Evolutionary conservation across 2,329 filamentous ascomycete species (phyloP), one percentile per base, ranked within the genome.

Genomic region (Thelonectria rubi): DNA sequence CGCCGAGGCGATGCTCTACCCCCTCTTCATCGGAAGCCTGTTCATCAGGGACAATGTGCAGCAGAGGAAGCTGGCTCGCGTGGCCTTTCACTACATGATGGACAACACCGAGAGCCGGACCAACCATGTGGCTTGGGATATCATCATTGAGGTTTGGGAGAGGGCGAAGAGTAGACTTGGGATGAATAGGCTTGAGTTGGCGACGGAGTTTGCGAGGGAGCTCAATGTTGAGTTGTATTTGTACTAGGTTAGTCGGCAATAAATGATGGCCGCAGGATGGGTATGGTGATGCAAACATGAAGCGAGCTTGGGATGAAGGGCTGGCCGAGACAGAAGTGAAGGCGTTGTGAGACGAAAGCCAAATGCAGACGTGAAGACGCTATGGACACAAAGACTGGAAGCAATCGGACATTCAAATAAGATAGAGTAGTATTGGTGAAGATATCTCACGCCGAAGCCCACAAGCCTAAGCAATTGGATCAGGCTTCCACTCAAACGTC

Each of bases 191-290:
- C 32, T 60, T 34, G 34, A 21, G 5, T 51, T 60, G 14, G 58
- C 58, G 14, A 46, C 20, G 10, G 52, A 60, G 26, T 55, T 55
- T 46, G 46, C 46, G 5, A 45, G 34, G 1, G 58, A 60, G 51
- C 18, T 60, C 1, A 60, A 55, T 20, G 26, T 60, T 14, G 58
- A 60, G n/a, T 12, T 60, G 17, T 46, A 60, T 15, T 24, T 60
- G 12, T 60, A 55, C 14, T 60, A 8, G 21, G 34, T 37, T 5
- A 3, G 32, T 34, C 3, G 39, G 39, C 5, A 17, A 40, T 14
- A n/a, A n/a, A 9, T 3, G 5, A n/a, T 8, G 14, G 12, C n/a
- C 6, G 14, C 14, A 15, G 2, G 39, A 17, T 17, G n/a, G 8
- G 10, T 17, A 34, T 3, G 12, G 26, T 30, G n/a, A n/a, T n/a